phyloP scores from a whole-genome alignment of 805 yeast species.

The Yarrowia deformans region DNA sequence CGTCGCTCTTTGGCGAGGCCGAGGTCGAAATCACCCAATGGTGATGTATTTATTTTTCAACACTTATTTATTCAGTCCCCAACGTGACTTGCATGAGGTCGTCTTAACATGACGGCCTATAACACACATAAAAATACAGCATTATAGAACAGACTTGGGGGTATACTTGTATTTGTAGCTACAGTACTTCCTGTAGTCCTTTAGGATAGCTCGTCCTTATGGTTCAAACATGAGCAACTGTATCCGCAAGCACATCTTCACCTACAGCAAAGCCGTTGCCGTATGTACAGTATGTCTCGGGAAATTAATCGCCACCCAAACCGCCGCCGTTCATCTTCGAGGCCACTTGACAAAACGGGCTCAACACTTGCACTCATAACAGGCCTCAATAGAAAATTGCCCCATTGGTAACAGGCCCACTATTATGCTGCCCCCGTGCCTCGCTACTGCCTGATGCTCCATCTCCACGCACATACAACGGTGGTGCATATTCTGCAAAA shows the following conservation, averaged over 20 bases:
- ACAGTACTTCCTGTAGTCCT: background rate
- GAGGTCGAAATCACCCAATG: constrained; percentile 83
- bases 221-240: no score
- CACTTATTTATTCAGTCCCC: constrained; percentile 39
- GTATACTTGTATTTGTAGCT: background rate
- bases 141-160: background rate
- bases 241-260: no score
- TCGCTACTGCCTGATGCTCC: background rate
- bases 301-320: no score
- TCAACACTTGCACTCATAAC: no score
- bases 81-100: constrained; percentile 38
- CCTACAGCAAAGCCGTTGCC: no score
- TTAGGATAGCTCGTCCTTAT: no score
- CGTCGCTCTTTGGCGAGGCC: constrained; percentile 90
- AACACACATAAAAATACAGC: constrained; percentile 31
- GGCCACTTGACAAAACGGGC: no score
- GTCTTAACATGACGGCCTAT: background rate
- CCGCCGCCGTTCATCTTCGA: no score
- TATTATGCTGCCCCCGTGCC: background rate
- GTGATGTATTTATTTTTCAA: constrained; percentile 54
- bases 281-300: no score
- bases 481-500: constrained; percentile 28
- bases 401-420: background rate
- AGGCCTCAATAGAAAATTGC: background rate
- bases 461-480: constrained; percentile 3